Evolutionary conservation across 1,284 basidiomycete genomes (phyloP).

Genomic region (Microbotryum lychnidis-dioicae): DNA sequence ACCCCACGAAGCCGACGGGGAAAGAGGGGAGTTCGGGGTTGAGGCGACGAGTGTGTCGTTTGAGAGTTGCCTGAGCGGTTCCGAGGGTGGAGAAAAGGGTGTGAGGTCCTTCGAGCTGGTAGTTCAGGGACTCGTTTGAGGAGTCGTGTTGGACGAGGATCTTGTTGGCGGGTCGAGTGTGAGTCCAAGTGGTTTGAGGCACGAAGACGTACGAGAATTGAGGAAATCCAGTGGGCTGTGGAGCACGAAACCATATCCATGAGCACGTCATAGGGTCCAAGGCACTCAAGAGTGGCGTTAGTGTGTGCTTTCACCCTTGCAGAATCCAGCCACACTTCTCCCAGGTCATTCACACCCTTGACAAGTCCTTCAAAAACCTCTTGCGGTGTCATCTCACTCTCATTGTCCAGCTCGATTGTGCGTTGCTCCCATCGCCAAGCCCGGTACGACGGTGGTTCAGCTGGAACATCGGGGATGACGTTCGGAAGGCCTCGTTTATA

Average conservation of each 20-base stretch:
- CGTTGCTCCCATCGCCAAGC: constrained; percentile 9
- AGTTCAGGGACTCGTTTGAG: constrained; percentile 26
- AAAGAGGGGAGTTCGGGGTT: neutral
- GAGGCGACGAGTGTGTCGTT: neutral
- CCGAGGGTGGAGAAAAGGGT: constrained; percentile 34
- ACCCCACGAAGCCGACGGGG: constrained; percentile 46
- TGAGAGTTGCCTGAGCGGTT: constrained; percentile 1
- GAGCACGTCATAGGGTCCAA: neutral
- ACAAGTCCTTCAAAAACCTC: constrained; percentile 43
- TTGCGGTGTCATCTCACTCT: constrained; percentile 31
- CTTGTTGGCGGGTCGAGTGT: constrained; percentile 1
- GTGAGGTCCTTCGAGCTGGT: constrained; percentile 35
- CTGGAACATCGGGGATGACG: constrained; percentile 1
- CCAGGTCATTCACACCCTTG: constrained; percentile 36
- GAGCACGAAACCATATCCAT: too few species aligned
- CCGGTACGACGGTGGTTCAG: neutral
- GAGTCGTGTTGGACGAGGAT: neutral
- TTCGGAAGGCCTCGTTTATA: constrained; percentile 2
- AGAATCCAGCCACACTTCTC: constrained; percentile 48
- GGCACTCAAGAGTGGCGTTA: neutral
- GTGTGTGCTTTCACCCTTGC: constrained; percentile 28
- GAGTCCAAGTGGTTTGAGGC: constrained; percentile 17
- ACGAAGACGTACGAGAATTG: constrained; percentile 19
- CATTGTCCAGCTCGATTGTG: constrained; percentile 11
- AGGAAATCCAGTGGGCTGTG: constrained; percentile 22